These are phyloP conservation scores for Stephania yunnanensis DNA, from an alignment of 164 flowering plant genomes.

Conservation along the genomic window DNA sequence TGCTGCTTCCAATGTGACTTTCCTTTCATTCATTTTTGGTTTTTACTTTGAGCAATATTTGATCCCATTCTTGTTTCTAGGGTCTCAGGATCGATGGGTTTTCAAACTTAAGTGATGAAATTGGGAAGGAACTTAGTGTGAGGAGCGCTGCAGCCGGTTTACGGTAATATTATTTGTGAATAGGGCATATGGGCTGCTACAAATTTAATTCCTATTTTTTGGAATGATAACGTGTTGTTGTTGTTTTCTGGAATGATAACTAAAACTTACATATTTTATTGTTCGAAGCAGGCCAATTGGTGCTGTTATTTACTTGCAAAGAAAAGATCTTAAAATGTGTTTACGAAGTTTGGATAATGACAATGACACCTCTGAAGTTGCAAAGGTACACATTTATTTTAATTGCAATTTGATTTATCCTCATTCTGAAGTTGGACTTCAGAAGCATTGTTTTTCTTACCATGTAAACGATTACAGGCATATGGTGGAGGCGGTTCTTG, in stretches of 20 bases:
- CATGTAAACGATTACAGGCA: conserved; percentile 45
- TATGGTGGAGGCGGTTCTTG: conserved; percentile 88
- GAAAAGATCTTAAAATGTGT: conserved; percentile 78
- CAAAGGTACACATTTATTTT: conserved; percentile 49
- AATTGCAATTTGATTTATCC: neutral
- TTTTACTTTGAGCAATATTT: neutral
- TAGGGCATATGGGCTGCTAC: neutral
- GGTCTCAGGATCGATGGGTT: conserved; percentile 73
- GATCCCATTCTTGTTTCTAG: conserved; percentile 25
- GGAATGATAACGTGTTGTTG: too few species aligned
- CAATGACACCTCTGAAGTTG: conserved; percentile 86
- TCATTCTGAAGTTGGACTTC: neutral
- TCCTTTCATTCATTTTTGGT: neutral
- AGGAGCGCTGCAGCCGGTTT: conserved; percentile 80
- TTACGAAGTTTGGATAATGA: conserved; percentile 63
- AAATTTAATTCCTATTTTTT: neutral
- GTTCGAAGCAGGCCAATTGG: conserved; percentile 81
- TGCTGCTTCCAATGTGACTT: neutral
- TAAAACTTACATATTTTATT: neutral
- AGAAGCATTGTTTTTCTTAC: conserved; percentile 7
- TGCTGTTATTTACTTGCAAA: conserved; percentile 80
- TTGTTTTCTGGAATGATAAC: neutral
- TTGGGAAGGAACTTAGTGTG: conserved; percentile 65
- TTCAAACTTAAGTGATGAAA: conserved; percentile 62
- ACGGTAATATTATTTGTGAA: conserved; percentile 38